Evolutionary conservation across 73 alveolate species (phyloP).

Genomic region (Paramecium caudatum): DNA sequence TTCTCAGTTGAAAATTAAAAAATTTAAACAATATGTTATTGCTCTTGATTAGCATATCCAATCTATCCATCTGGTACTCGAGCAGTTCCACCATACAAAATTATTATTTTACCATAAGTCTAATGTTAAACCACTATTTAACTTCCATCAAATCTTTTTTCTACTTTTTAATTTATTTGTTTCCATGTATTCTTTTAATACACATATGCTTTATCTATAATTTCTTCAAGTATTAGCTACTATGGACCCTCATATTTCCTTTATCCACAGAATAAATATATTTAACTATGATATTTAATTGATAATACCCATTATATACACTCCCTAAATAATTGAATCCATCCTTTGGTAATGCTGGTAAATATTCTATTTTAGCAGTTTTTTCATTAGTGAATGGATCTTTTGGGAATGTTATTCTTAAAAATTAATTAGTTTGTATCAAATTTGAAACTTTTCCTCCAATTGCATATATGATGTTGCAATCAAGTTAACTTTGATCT

Average conservation of each 20-base stretch:
- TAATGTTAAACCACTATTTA: background rate
- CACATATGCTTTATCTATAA: background rate
- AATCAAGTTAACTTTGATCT: background rate
- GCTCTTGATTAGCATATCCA: background rate
- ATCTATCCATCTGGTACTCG: background rate
- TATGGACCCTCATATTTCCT: background rate
- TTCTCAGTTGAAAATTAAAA: background rate
- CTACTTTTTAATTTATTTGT: background rate
- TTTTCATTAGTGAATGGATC: background rate
- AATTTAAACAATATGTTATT: background rate
- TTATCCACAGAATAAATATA: slow-evolving; percentile 40
- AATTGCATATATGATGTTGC: background rate
- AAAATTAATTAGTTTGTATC: background rate
- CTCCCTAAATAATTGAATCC: slow-evolving; percentile 44
- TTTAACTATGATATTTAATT: background rate
- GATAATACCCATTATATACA: background rate
- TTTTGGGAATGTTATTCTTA: slow-evolving; percentile 9
- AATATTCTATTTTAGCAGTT: background rate
- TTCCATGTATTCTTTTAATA: slow-evolving; percentile 1
- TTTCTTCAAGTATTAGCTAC: background rate
- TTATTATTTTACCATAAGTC: background rate
- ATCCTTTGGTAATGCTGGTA: slow-evolving; percentile 20
- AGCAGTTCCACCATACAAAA: slow-evolving; percentile 23
- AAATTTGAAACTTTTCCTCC: slow-evolving; percentile 21
- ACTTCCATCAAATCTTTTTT: slow-evolving; percentile 26